Conservation (phyloP, 2,329 filamentous ascomycete species). For the Fusarium sp. region DNA sequence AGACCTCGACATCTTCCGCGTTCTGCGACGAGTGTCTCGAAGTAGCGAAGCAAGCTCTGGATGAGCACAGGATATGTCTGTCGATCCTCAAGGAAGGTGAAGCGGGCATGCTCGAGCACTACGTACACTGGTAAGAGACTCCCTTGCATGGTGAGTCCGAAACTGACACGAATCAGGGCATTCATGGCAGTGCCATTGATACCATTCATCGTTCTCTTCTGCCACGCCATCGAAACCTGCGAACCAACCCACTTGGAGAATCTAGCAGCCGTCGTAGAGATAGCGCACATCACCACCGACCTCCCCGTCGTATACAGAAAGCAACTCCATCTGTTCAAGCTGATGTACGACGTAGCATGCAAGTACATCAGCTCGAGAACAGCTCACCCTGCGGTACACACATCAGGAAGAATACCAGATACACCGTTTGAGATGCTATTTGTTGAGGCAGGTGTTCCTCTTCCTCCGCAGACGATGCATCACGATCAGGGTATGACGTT, state of each 20-base stretch:
- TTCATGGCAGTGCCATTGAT: constrained; percentile 5
- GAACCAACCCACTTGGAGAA: neutral
- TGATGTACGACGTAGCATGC: constrained; percentile 8
- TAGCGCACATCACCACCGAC: neutral
- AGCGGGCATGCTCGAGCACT: neutral
- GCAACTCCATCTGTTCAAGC: constrained; percentile 7
- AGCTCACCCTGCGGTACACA: neutral
- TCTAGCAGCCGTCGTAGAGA: constrained; percentile 1
- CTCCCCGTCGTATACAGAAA: constrained; percentile 8
- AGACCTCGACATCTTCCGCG: neutral
- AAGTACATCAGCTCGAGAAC: neutral
- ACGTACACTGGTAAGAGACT: neutral
- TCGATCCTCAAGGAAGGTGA: neutral
- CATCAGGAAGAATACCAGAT: neutral
- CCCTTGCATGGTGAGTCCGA: too few species aligned
- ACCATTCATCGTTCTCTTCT: constrained; percentile 13
- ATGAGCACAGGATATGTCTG: neutral
- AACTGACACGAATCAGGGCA: neutral
- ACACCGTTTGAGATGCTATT: constrained; percentile 20
- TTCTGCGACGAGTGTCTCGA: neutral
- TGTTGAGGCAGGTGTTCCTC: neutral
- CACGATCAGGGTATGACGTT: neutral
- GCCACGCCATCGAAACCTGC: constrained; percentile 19
- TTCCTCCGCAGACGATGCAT: neutral
- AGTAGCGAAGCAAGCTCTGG: neutral